Evolutionary conservation across 1,139 yeast genomes (phyloP).

Genomic region (Pichia sp.): DNA sequence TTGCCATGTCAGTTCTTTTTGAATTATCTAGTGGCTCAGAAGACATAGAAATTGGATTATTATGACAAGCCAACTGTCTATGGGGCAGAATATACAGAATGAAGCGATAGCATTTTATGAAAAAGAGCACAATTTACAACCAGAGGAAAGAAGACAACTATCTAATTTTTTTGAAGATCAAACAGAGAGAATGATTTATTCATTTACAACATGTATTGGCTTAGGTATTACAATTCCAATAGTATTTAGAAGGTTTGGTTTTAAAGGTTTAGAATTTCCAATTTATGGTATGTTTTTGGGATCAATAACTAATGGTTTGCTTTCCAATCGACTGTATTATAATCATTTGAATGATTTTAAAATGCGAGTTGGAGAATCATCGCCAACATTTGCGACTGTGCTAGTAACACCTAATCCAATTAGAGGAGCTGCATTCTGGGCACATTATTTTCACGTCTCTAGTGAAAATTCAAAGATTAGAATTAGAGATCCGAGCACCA

Average conservation of each 20-base stretch:
- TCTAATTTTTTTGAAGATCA: constrained; percentile 21
- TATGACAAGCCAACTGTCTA: neutral
- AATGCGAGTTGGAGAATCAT: constrained; percentile 17
- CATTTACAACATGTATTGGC: constrained; percentile 24
- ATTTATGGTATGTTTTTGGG: constrained; percentile 21
- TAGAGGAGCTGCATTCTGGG: constrained; percentile 23
- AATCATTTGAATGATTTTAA: constrained; percentile 9
- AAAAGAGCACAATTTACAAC: constrained; percentile 19
- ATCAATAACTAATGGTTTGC: constrained; percentile 16
- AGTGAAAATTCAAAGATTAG: constrained; percentile 18
- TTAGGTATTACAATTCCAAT: constrained; percentile 21
- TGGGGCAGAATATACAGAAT: constrained; percentile 16
- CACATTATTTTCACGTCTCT: constrained; percentile 23
- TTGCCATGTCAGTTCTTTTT: no score
- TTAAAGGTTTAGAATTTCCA: constrained; percentile 19
- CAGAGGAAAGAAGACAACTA: constrained; percentile 21
- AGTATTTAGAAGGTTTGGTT: constrained; percentile 13
- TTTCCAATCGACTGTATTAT: constrained; percentile 15
- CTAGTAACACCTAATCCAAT: constrained; percentile 23
- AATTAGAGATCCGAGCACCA: constrained; percentile 23
- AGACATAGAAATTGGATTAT: neutral
- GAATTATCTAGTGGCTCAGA: no score
- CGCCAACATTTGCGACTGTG: constrained; percentile 17
- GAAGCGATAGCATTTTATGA: constrained; percentile 25
- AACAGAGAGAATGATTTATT: constrained; percentile 14